Conservation (phyloP, 2,329 filamentous ascomycete species). For the Beauveria varroae region DNA sequence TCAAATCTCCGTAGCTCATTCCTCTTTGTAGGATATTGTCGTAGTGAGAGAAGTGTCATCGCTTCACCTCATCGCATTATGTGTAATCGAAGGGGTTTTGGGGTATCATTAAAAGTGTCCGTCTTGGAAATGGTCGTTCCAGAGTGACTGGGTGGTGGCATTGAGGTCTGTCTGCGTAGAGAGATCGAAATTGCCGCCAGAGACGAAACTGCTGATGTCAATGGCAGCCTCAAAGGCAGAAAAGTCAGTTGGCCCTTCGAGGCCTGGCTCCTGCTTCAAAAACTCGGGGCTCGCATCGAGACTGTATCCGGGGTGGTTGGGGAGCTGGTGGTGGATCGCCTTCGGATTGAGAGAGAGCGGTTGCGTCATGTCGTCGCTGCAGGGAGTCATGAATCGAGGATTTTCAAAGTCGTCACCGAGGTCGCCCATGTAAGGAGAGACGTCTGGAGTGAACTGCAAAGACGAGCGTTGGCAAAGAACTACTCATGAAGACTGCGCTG, state of each 20-base stretch:
- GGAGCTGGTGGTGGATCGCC: constrained; percentile 1
- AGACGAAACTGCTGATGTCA: constrained; percentile 29
- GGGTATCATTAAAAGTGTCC: constrained; percentile 25
- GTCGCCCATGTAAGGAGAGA: constrained; percentile 29
- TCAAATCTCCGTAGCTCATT: constrained; percentile 5
- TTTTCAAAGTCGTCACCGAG: constrained; percentile 27
- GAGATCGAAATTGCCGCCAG: constrained; percentile 21
- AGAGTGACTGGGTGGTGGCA: constrained; percentile 21
- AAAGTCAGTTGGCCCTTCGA: constrained; percentile 28
- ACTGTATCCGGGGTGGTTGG: constrained; percentile 14
- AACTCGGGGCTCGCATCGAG: constrained; percentile 18
- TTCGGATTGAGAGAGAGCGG: constrained; percentile 20
- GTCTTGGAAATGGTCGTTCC: constrained; percentile 25
- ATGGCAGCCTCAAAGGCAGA: constrained; percentile 34
- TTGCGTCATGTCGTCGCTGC: constrained; percentile 41
- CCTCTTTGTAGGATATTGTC: constrained; percentile 2
- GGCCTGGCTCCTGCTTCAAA: constrained; percentile 19
- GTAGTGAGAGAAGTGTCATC: constrained; percentile 3
- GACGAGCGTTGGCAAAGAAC: constrained; percentile 19
- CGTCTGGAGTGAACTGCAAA: constrained; percentile 31
- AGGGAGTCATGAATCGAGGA: constrained; percentile 43
- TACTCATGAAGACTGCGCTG: constrained; percentile 28
- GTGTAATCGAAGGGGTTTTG: not conserved
- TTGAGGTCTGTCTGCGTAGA: constrained; percentile 21
- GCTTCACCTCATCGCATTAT: constrained; percentile 8